Evolutionary conservation across 495 filamentous ascomycete genomes (phyloP), one percentile per base, ranked within the genome.

Genomic region (Bacidia rubella): DNA sequence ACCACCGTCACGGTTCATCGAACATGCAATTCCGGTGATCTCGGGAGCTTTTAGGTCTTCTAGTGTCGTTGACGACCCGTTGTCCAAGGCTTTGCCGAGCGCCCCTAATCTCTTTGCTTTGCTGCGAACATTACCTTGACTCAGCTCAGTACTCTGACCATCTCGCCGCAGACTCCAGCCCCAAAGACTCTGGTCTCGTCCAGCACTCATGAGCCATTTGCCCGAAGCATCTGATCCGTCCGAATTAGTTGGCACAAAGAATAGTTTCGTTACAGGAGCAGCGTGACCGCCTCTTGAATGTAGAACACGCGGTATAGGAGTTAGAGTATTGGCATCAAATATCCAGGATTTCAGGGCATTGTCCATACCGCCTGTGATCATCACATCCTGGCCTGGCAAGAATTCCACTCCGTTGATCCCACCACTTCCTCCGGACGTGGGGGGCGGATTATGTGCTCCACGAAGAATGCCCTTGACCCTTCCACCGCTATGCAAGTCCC

Each of bases 321-420:
- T 88, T 64, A 89, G 90, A 2, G 87, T 86, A 2, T 80, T 80
- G 54, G 90, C 81, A 61, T 95, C 87, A 57, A 96, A 93, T 54
- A 95, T 90, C 90, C 90, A 96, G 2, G 84, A 87, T 63, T 87
- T 94, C 39, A 99, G 69, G 27, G 87, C 85, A 65, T 99, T 99
- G 65, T 99, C 92, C 29, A 85, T 74, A 22, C 89, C 93, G 53
- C 85, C 87, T 2, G 89, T 94, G 25, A 96, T 74, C 26, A 99
- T 74, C 1, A 96, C 80, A 15, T 86, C 85, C 62, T 97, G 93
- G 2, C 89, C 90, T n/a, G 83, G 69, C 19, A 99, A 70, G 61
- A 97, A 99, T 61, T 97, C 86, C 24, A 92, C 68, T 55, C 84
- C 86, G 63, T 80, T 92, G 11, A 84, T 72, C 26, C 80, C 80